A percentile compares a stretch with the other conserved stretches of the same genome.
These are phyloP conservation scores for Sarcomyxa edulis DNA, from an alignment of 768 basidiomycete genomes.

Conservation along the genomic window DNA sequence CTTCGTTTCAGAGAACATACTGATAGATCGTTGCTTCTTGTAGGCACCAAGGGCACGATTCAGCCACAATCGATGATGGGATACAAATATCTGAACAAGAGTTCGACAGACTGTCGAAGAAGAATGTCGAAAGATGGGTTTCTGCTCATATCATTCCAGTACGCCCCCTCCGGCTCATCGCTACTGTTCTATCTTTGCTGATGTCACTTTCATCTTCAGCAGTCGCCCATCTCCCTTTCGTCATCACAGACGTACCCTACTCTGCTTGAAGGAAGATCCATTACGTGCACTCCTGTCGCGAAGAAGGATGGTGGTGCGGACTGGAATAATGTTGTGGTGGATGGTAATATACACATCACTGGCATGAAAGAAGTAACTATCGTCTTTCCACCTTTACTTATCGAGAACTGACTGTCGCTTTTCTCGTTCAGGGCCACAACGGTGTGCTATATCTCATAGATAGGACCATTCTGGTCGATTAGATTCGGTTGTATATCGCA, in stretches of 20 bases:
- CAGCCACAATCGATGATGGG: conserved; percentile 31
- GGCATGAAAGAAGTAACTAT: conserved; percentile 54
- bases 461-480: too few species aligned
- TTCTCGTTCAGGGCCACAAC: conserved; percentile 41
- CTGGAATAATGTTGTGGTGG: conserved; percentile 57
- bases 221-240: conserved; percentile 44
- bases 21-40: conserved; percentile 5
- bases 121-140: conserved; percentile 77
- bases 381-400: neutral
- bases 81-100: conserved; percentile 63
- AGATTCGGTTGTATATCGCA: too few species aligned
- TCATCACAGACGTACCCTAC: conserved; percentile 47
- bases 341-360: conserved; percentile 50
- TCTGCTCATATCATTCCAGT: conserved; percentile 84
- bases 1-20: neutral
- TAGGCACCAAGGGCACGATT: conserved; percentile 67
- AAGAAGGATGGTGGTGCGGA: conserved; percentile 31
- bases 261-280: conserved; percentile 49
- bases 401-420: conserved; percentile 1
- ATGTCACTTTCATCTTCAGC: conserved; percentile 20
- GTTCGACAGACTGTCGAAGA: conserved; percentile 51
- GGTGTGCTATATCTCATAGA: conserved; percentile 58
- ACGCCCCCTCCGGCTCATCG: conserved; percentile 13
- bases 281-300: conserved; percentile 43
- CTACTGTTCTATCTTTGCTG: neutral